Base-by-base conservation (phyloP, 73 alveolate species). In the Symbiodinium natans region DNA sequence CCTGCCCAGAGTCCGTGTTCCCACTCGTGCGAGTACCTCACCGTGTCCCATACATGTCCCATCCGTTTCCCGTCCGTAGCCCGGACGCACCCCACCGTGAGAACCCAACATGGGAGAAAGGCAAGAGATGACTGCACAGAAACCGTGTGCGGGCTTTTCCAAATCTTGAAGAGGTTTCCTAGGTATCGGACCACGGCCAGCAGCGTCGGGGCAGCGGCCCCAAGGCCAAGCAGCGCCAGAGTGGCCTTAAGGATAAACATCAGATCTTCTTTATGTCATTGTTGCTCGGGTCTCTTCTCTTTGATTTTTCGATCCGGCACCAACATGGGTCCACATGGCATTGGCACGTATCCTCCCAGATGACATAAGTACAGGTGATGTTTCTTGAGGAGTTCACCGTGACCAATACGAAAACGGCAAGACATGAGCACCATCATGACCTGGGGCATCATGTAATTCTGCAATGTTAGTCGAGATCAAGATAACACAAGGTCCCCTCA, bases 161-260 rank as follows among this genome's bases (percentile, higher is more conserved):
- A 71, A 11, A 29, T 71, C 82, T n/a, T n/a, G 10, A 63, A 63
- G 39, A 19, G 33, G 5, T 5, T 63, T 29, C n/a, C n/a, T 29
- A 63, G 39, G 33, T n/a, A 19, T 6, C 82, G 39, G 3, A 82
- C 93, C 54, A 34, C 39, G 25, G 93, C 82, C 39, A 86, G 82
- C 93, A 86, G 82, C 41, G 68, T 23, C 23, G 93, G 93, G 10
- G 93, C 93, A 54, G 63, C 41, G 39, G 93, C 93, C 33, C 93
- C 93, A 1, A 48, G n/a, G 36, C 82, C 93, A 36, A 86, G 82
- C 36, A 86, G 29, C 11, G 39, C 82, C 52, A 86, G 54, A 27
- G 48, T 36, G 17, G 40, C 93, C 93, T 86, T 4, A n/a, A 41
- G 17, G 25, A 5, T 38, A n/a, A 25, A 10, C n/a, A 39, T n/a